Percentiles rank a stretch among this genome's conserved stretches.
These are phyloP conservation scores for Neophaeococcomyces mojaviensis DNA, from an alignment of 2,329 filamentous ascomycete species.

Conservation along the genomic window DNA sequence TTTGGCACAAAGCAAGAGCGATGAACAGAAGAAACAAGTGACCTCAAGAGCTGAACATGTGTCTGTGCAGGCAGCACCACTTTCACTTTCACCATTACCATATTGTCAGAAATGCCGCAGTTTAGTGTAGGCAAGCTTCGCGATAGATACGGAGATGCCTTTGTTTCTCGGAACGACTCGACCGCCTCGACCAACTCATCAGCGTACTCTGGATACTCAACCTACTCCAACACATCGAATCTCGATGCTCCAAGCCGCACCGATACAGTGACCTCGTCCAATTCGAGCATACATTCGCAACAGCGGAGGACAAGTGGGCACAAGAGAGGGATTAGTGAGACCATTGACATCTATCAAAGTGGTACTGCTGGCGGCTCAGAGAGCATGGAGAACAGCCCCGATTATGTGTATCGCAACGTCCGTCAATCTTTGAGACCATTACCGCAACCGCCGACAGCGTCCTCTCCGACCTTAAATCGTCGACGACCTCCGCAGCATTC, in stretches of 20 bases:
- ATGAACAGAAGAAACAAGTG: too few species aligned
- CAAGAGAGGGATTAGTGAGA: conserved; percentile 70
- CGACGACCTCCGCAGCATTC: conserved; percentile 31
- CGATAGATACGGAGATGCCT: conserved; percentile 97
- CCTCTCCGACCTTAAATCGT: conserved; percentile 31
- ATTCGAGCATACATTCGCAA: conserved; percentile 52
- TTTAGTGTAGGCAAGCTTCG: conserved; percentile 39
- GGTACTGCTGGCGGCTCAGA: conserved; percentile 39
- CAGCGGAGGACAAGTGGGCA: conserved; percentile 43
- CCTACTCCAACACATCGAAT: conserved; percentile 33
- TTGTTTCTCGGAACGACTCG: conserved; percentile 79
- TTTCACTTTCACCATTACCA: not conserved
- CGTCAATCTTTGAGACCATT: conserved; percentile 72
- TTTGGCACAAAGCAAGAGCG: too few species aligned
- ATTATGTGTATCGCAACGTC: conserved; percentile 61
- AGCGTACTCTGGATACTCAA: conserved; percentile 34
- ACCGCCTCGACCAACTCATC: conserved; percentile 50
- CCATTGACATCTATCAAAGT: conserved; percentile 47
- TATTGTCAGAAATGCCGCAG: conserved; percentile 3
- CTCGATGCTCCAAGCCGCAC: conserved; percentile 49
- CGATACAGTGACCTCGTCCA: conserved; percentile 65
- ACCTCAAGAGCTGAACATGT: not conserved
- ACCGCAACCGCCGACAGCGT: conserved; percentile 54
- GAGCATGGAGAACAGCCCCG: conserved; percentile 43
- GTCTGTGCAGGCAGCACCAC: not conserved